Evolutionary conservation across 1,139 yeast species (phyloP).

Genomic region (Hyphopichia buzzinii): DNA sequence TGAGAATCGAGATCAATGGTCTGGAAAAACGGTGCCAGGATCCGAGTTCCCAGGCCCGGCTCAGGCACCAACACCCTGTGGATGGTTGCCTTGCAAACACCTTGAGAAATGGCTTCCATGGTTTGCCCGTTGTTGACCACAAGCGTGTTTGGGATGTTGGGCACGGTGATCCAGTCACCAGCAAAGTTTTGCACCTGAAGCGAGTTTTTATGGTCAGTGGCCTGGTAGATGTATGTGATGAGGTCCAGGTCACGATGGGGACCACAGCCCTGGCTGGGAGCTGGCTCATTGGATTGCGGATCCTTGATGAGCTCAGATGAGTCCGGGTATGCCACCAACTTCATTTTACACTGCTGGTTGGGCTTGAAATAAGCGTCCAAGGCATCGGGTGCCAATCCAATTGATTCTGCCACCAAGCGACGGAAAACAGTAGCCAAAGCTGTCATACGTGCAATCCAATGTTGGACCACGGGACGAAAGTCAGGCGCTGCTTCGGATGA

Average conservation of each 20-base stretch:
- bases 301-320: constrained; percentile 25
- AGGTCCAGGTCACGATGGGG: constrained; percentile 73
- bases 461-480: constrained; percentile 44
- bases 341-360: constrained; percentile 54
- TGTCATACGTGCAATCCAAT: constrained; percentile 49
- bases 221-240: constrained; percentile 61
- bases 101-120: constrained; percentile 51
- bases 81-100: constrained; percentile 63
- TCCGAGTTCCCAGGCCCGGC: constrained; percentile 50
- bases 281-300: constrained; percentile 16
- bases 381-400: constrained; percentile 45
- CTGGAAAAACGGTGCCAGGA: constrained; percentile 55
- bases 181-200: constrained; percentile 62
- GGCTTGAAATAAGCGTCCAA: constrained; percentile 51
- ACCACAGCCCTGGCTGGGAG: constrained; percentile 57
- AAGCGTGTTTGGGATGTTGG: constrained; percentile 39
- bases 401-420: constrained; percentile 51
- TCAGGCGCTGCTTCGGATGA: constrained; percentile 45
- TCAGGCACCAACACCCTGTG: constrained; percentile 60
- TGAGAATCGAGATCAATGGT: constrained; percentile 48
- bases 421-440: constrained; percentile 42
- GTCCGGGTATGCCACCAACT: constrained; percentile 53
- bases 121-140: constrained; percentile 59
- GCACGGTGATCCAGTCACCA: constrained; percentile 62
- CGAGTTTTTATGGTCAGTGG: constrained; percentile 44